Base-by-base conservation (phyloP, 2,329 filamentous ascomycete species). In the Exophiala lecanii-corni region DNA sequence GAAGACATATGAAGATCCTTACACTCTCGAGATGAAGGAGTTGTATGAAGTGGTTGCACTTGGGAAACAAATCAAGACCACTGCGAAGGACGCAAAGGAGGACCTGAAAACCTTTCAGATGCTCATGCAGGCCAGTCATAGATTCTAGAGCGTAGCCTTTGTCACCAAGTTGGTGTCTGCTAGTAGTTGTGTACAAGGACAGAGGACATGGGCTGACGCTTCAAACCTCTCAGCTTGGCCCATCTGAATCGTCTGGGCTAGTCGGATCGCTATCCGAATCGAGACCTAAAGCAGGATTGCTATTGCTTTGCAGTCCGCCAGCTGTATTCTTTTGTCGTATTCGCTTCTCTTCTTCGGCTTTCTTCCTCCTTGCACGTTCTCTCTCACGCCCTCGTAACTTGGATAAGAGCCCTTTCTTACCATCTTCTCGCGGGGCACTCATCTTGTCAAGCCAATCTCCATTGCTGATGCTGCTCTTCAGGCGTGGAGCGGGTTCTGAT, bases 371-470 rank as follows among this genome's bases (percentile, higher is more conserved):
- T 18, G 47, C 49, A 6, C 54, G 40, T 35, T 57, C 55, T 30
- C 55, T 40, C 28, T 57, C 54, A 45, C 55, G 39, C 12, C 55
- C 55, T 9, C 53, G 49, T 23, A 56, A 23, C 31, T 56, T 55
- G 12, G 50, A 43, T 20, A 55, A 42, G 9, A 57, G 34, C 6
- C 54, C 54, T 16, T 53, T 55, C 34, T 51, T 54, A 10, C 53
- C 53, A 31, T 53, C 51, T 50, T 72, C 69, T 33, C 70, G 62
- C 13, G 73, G 73, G 18, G 75, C 74, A 58, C 78, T 81, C 60
- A 84, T 79, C 6, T 68, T 69, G 60, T 84, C 79, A 36, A 84
- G 63, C 60, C 81, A 84, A 38, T 77, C 68, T 41, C 75, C 72
- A 49, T 78, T 73, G 44, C 70, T 70, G 57, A 82, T 74, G 5